Conservation (phyloP, 2,329 filamentous ascomycete genomes). For the Cladobotryum mycophilum region DNA sequence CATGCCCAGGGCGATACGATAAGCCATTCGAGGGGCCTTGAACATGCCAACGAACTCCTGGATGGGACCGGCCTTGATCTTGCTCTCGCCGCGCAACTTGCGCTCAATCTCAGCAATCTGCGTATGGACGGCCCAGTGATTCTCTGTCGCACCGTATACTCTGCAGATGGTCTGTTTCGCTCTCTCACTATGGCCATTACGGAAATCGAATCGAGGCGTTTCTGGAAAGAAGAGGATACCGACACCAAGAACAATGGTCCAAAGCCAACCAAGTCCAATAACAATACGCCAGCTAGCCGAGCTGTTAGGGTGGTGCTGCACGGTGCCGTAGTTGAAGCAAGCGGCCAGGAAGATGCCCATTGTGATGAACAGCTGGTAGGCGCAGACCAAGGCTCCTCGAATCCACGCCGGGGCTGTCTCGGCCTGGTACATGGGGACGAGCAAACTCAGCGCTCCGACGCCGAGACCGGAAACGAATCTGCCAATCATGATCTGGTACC, state of each 20-base stretch:
- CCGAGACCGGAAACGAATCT: constrained; percentile 60
- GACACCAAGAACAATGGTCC: constrained; percentile 40
- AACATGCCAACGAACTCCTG: constrained; percentile 54
- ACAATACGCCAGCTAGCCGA: constrained; percentile 57
- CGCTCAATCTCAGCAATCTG: constrained; percentile 49
- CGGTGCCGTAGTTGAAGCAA: constrained; percentile 58
- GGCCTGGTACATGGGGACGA: constrained; percentile 69
- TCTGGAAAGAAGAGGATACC: constrained; percentile 47
- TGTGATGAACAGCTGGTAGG: constrained; percentile 68
- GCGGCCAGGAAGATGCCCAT: constrained; percentile 58
- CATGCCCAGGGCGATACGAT: constrained; percentile 56
- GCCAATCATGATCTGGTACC: constrained; percentile 62
- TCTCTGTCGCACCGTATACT: constrained; percentile 39
- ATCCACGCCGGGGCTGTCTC: constrained; percentile 63
- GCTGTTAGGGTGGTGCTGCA: constrained; percentile 34
- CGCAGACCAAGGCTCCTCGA: constrained; percentile 57
- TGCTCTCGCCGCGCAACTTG: constrained; percentile 45
- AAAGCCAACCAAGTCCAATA: constrained; percentile 47
- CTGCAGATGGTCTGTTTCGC: constrained; percentile 42
- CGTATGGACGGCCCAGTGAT: constrained; percentile 39
- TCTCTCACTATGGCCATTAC: constrained; percentile 39
- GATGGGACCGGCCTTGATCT: constrained; percentile 33
- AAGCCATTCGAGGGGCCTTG: constrained; percentile 56
- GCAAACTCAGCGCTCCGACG: constrained; percentile 58
- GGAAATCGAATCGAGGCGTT: constrained; percentile 46